Conservation (phyloP, 2,329 filamentous ascomycete genomes). For the Penicillium sclerotiorum region DNA sequence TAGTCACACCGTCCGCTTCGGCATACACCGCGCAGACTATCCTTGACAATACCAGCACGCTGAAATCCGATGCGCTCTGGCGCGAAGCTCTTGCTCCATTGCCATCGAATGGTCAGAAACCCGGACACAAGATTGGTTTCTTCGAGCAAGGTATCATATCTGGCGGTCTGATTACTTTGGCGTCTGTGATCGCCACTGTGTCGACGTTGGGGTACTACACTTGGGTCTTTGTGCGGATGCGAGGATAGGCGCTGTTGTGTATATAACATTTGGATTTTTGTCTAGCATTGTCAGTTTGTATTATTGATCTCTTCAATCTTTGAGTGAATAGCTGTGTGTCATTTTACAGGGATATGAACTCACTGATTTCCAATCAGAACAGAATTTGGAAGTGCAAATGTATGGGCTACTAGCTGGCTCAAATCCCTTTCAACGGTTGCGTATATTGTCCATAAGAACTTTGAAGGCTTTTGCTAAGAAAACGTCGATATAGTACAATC, state of each 20-base stretch:
- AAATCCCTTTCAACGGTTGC: no score
- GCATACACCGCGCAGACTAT: conserved; percentile 16
- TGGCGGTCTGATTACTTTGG: conserved; percentile 26
- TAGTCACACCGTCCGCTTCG: conserved; percentile 29
- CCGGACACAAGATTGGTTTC: conserved; percentile 46
- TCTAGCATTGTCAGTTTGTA: no score
- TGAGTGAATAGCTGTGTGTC: no score
- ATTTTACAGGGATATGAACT: no score
- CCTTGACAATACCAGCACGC: conserved; percentile 18
- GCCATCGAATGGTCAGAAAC: conserved; percentile 27
- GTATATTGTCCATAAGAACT: no score
- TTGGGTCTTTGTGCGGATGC: conserved; percentile 20
- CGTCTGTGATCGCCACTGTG: conserved; percentile 24
- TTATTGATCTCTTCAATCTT: no score
- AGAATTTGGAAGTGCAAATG: no score
- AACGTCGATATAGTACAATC: conserved; percentile 1
- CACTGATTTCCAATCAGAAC: no score
- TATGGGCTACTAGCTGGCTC: no score
- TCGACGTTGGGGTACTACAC: conserved; percentile 30
- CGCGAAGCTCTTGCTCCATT: conserved; percentile 40
- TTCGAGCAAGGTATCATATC: conserved; percentile 53
- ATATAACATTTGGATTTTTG: no score
- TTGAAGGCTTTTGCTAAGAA: no score
- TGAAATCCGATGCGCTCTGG: conserved; percentile 22
- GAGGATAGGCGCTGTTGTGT: no score